Conservation (phyloP, 2,329 filamentous ascomycete species). For the Celoporthe dispersa region DNA sequence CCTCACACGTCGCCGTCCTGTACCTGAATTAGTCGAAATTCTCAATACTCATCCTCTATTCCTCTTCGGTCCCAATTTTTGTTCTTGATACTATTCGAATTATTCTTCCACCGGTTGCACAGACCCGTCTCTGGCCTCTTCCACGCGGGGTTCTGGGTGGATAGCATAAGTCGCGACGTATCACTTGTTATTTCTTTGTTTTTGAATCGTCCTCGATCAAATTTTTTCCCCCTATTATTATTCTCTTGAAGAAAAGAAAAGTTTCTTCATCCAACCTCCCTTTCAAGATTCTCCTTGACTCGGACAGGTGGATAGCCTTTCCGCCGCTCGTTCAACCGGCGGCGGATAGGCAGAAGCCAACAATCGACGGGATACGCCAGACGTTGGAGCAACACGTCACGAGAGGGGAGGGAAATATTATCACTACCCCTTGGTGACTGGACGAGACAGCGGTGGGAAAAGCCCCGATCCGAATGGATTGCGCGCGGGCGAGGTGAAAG, state of each 20-base stretch:
- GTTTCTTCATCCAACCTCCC: conserved; percentile 12
- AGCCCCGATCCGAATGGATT: neutral
- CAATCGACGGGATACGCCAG: conserved; percentile 6
- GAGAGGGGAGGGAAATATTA: conserved; percentile 3
- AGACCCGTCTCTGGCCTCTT: neutral
- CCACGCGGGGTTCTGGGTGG: neutral
- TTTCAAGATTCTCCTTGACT: conserved; percentile 18
- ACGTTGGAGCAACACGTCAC: conserved; percentile 14
- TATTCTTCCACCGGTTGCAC: neutral
- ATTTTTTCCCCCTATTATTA: neutral
- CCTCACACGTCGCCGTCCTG: neutral
- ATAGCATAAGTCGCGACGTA: neutral
- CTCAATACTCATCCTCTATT: conserved; percentile 16
- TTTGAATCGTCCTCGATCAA: neutral
- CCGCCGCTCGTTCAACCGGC: neutral
- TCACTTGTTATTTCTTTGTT: neutral
- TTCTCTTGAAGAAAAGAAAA: conserved; percentile 2
- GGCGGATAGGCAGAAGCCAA: conserved; percentile 8
- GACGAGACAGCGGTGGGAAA: conserved; percentile 7
- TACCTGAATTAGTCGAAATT: conserved; percentile 5
- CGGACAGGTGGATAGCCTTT: conserved; percentile 9
- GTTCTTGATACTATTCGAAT: neutral
- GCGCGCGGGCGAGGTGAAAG: conserved; percentile 14
- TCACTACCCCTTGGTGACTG: neutral
- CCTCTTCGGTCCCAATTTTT: neutral